These are phyloP conservation scores for Ensete ventricosum DNA, from an alignment of 176 grass and related monocot genomes.

Conservation along the genomic window DNA sequence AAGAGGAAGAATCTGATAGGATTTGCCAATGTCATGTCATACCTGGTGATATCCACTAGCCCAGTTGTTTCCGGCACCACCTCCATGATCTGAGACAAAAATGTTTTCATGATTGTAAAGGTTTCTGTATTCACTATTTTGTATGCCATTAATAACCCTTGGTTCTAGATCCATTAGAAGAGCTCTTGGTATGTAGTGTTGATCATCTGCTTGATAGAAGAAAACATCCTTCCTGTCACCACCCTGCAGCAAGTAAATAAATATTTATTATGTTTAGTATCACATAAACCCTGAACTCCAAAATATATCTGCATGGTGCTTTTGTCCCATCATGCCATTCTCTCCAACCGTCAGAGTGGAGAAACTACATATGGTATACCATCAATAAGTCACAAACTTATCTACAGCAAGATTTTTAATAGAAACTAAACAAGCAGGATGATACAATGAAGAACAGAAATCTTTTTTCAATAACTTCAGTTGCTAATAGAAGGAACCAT, in stretches of 20 bases:
- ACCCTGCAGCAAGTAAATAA: constrained; percentile 39
- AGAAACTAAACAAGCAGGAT: no score
- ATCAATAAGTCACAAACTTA: no score
- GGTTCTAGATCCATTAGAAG: constrained; percentile 96
- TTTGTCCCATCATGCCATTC: no score
- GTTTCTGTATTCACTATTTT: constrained; percentile 93
- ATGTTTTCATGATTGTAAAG: constrained; percentile 98
- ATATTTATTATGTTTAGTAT: not conserved
- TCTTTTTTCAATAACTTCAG: no score
- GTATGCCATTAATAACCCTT: constrained; percentile 93
- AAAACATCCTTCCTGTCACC: constrained; percentile 99
- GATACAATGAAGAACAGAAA: no score
- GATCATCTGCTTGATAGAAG: constrained; percentile 99
- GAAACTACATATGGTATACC: no score
- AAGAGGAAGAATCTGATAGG: not conserved
- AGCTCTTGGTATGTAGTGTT: constrained; percentile 95
- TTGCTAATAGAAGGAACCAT: no score
- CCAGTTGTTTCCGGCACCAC: constrained; percentile 99
- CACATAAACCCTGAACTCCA: constrained; percentile 2
- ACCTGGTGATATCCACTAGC: constrained; percentile 99
- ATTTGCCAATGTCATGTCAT: not conserved
- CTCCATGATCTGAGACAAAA: constrained; percentile 91
- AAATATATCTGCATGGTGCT: no score
- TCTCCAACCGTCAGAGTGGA: no score
- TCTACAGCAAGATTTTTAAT: no score